Conservation (phyloP, 192 early-diverging fungal genomes). For the Podila horticola region DNA sequence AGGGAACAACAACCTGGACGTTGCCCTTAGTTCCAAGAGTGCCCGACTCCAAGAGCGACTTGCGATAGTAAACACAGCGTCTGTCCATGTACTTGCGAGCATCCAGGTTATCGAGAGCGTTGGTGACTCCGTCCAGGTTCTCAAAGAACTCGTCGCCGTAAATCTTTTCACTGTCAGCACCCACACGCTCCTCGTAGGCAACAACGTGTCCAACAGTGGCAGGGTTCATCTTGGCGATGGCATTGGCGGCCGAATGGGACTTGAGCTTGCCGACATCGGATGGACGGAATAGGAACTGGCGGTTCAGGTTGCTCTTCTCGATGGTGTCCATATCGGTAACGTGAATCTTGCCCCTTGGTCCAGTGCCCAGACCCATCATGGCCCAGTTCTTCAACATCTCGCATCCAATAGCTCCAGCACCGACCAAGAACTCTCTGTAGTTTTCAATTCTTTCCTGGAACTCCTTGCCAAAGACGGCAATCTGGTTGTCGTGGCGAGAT, state of each 20-base stretch:
- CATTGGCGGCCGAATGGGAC: constrained; percentile 88
- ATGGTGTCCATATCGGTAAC: constrained; percentile 99
- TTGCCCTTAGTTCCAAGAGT: constrained; percentile 99
- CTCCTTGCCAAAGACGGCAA: constrained; percentile 93
- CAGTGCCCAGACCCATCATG: constrained; percentile 90
- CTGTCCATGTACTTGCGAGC: constrained; percentile 97
- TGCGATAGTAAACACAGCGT: constrained; percentile 96
- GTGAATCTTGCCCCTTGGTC: constrained; percentile 81
- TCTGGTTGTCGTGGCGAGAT: constrained; percentile 95
- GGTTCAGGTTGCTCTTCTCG: constrained; percentile 98
- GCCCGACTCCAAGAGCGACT: constrained; percentile 96
- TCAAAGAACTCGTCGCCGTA: constrained; percentile 96
- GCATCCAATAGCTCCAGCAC: constrained; percentile 99
- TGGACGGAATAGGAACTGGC: constrained; percentile 98
- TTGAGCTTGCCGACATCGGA: constrained; percentile 92
- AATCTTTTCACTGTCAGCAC: constrained; percentile 87
- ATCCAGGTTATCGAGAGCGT: constrained; percentile 98
- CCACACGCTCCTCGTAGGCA: constrained; percentile 93
- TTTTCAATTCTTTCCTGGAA: constrained; percentile 92
- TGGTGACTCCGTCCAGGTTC: constrained; percentile 89
- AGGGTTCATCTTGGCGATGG: constrained; percentile 94
- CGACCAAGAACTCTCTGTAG: constrained; percentile 94
- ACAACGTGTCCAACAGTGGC: constrained; percentile 73
- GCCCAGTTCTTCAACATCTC: constrained; percentile 99
- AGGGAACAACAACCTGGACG: constrained; percentile 97